Evolutionary conservation across 768 basidiomycete genomes (phyloP).

Genomic region (Royoungia palumana): DNA sequence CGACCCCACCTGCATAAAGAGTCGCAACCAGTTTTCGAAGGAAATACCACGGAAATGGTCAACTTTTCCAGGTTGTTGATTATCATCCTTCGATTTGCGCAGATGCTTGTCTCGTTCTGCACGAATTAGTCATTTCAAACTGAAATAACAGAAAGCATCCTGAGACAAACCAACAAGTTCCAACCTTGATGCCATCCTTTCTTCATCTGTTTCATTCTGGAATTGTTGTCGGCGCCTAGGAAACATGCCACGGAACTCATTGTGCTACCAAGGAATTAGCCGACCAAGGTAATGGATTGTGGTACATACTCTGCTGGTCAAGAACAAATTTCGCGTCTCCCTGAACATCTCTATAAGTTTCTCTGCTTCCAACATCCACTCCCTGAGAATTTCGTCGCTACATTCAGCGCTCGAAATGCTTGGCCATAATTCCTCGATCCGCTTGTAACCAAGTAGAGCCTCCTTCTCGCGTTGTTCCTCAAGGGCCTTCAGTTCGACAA

Average conservation of each 20-base stretch:
- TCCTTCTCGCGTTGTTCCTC: slow-evolving; percentile 68
- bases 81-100: slow-evolving; percentile 45
- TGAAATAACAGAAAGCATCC: background rate
- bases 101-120: slow-evolving; percentile 57
- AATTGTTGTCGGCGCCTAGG: slow-evolving; percentile 43
- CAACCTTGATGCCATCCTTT: slow-evolving; percentile 71
- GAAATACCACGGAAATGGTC: slow-evolving; percentile 76
- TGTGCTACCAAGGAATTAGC: slow-evolving; percentile 32
- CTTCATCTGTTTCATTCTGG: slow-evolving; percentile 57
- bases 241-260: slow-evolving; percentile 70
- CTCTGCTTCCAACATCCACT: slow-evolving; percentile 84
- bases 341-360: slow-evolving; percentile 83
- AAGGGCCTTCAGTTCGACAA: slow-evolving; percentile 57
- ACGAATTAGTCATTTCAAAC: background rate
- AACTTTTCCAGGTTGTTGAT: slow-evolving; percentile 42
- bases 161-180: slow-evolving; percentile 60
- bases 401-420: slow-evolving; percentile 43
- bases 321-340: slow-evolving; percentile 79
- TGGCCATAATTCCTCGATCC: slow-evolving; percentile 62
- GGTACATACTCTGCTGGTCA: slow-evolving; percentile 62
- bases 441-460: slow-evolving; percentile 53
- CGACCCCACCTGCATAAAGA: slow-evolving; percentile 74
- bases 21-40: slow-evolving; percentile 80
- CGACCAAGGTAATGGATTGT: slow-evolving; percentile 16
- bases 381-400: slow-evolving; percentile 51